Evolutionary conservation across 1,284 basidiomycete species (phyloP), one percentile per base, ranked within the genome.

Genomic region (Leccinum solheimii): DNA sequence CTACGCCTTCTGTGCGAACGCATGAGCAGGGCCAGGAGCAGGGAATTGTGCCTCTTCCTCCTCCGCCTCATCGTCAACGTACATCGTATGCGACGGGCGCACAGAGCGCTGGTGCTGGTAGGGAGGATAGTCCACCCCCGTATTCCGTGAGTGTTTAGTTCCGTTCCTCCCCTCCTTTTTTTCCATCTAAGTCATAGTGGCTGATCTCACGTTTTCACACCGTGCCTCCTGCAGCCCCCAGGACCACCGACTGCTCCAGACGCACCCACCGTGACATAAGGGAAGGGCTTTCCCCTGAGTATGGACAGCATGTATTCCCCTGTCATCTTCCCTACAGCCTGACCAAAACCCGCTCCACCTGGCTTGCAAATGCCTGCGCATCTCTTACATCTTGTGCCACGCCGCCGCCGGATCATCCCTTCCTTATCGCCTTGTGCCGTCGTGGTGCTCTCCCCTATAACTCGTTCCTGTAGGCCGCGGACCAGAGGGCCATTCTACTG

Each of bases 71-170:
- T 1, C 55, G 55, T 30, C 54, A 32, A 2, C 56, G 55, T 26
- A 62, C 19, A 21, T 34, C 45, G 26, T 6, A 49, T 19, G 9
- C 51, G 23, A 19, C 38, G 2, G 50, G 8, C 21, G 14, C 40
- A n/a, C 54, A n/a, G 6, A 34, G 36, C 4, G 3, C 21, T 16
- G 27, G 56, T 3, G 26, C 5, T 26, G 54, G 48, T 10, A 34
- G 40, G 19, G 62, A 68, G 7, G 56, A n/a, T 19, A 69, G 65
- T 59, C 68, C 68, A 34, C 61, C 72, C 2, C 62, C 69, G 3
- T 72, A 72, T 45, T 63, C 72, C 14, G 70, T 72, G 55, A 68
- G 69, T 40, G 9, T 38, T 23, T n/a, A 9, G 38, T 40, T n/a
- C 16, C 38, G 5, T 43, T 43, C 40, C 1, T n/a, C 11, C 21